These are phyloP conservation scores for Apiospora hydei DNA, from an alignment of 2,329 filamentous ascomycete genomes.

Conservation along the genomic window DNA sequence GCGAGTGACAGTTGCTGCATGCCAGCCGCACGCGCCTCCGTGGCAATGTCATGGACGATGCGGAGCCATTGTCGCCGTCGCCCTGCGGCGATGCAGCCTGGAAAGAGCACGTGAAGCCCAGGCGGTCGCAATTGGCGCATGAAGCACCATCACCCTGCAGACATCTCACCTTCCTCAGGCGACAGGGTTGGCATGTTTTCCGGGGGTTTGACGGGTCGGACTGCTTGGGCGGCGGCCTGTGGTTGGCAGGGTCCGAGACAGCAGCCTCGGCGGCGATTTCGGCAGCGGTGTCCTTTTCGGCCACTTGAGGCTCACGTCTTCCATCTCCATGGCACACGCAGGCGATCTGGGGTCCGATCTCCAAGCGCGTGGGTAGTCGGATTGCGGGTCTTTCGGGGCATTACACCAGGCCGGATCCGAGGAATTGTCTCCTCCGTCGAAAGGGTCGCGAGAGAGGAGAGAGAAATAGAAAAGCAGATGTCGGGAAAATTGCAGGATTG, in stretches of 20 bases:
- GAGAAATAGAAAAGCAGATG: not conserved
- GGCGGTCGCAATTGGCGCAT: constrained; percentile 65
- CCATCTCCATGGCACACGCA: constrained; percentile 41
- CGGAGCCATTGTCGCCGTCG: constrained; percentile 45
- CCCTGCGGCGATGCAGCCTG: constrained; percentile 52
- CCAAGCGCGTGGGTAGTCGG: constrained; percentile 17
- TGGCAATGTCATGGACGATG: constrained; percentile 49
- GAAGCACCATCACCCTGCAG: constrained; percentile 56
- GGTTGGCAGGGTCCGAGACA: constrained; percentile 42
- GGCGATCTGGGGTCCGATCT: constrained; percentile 18
- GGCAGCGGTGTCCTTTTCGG: constrained; percentile 43
- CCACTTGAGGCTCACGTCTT: constrained; percentile 46
- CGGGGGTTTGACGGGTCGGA: constrained; percentile 31
- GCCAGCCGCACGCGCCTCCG: constrained; percentile 63
- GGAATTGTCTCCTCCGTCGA: constrained; percentile 17
- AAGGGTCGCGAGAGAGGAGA: not conserved
- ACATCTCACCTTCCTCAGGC: constrained; percentile 62
- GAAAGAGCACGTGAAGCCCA: constrained; percentile 65
- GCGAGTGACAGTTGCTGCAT: constrained; percentile 64
- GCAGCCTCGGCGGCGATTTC: constrained; percentile 44
- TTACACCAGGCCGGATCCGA: constrained; percentile 20
- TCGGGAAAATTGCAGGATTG: constrained; percentile 5
- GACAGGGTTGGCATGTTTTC: constrained; percentile 30
- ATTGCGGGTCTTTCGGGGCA: constrained; percentile 19
- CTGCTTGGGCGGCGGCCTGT: constrained; percentile 39